Base-by-base conservation (phyloP, 208 protist genomes). In the Borovskyia barvae region DNA sequence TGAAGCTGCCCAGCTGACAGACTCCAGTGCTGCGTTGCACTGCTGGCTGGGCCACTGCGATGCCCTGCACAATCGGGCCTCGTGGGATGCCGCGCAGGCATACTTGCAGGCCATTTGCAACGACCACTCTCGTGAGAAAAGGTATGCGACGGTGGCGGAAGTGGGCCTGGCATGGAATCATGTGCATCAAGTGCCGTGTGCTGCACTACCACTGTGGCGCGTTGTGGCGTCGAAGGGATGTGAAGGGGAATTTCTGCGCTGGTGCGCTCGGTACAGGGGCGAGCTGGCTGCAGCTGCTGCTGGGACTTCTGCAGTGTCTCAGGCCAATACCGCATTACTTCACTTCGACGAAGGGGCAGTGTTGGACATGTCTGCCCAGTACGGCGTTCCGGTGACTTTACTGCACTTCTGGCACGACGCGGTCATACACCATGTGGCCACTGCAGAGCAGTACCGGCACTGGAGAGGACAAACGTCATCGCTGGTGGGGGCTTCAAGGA, bases 31-130 rank as follows among this genome's bases (percentile, higher is more conserved):
- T 2, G 50, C 64, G n/a, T 45, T 70, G 22, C 66, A 56, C 43
- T 80, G 65, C 43, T 53, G 77, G 49, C 51, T 67, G n/a, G 77
- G 72, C 6, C 70, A 74, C 58, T 72, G 72, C 17, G 61, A 67
- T 32, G 56, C 77, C 3, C 15, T 47, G 30, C 58, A 70, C 8
- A 29, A 62, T 17, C 25, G 70, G n/a, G 36, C 62, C 24, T 78
- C 72, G 11, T 49, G 46, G 1, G 68, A 75, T 25, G 71, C 77
- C 11, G 73, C 64, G 2, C 69, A 80, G 32, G 72, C 77, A 2
- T 85, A 77, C 49, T 12, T 65, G 36, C 50, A 50, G 30, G 60
- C 62, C 1, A 63, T 85, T 24, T 41, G 50, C 35, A 68, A 61
- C 20, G 62, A 68, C 26, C 41, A 39, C 51, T 45, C 52, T 6